phyloP scores from a whole-genome alignment of 345 rosid species.

The Clausena lansium region DNA sequence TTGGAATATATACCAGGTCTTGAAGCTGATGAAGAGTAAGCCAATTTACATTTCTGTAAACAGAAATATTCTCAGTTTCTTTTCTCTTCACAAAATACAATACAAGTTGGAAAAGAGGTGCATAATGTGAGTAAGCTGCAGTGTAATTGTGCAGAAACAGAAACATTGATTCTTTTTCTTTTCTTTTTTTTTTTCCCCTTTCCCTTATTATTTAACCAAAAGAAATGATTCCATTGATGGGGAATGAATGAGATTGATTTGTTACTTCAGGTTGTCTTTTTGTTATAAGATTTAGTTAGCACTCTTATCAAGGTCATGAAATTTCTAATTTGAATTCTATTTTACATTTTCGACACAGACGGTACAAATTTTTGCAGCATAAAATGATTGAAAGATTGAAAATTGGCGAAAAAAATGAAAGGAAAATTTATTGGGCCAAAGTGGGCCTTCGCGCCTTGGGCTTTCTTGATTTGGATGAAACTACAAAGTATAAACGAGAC shows the following conservation, averaged over 20 bases:
- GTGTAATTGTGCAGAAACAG: background rate
- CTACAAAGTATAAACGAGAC: too few relatives aligned
- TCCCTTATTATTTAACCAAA: background rate
- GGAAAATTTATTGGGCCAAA: too few relatives aligned
- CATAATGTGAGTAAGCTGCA: background rate
- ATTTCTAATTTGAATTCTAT: too few relatives aligned
- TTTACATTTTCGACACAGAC: too few relatives aligned
- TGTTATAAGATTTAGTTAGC: too few relatives aligned
- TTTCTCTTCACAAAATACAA: background rate
- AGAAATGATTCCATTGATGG: background rate
- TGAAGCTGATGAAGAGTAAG: conserved; percentile 58
- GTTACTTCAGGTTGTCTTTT: too few relatives aligned
- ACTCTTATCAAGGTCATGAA: too few relatives aligned
- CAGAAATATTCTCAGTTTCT: background rate
- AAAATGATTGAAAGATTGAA: too few relatives aligned
- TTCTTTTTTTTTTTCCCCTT: conserved; percentile 1
- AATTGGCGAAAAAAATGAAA: too few relatives aligned
- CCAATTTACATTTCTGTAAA: background rate
- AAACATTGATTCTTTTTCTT: background rate
- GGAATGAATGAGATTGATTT: background rate
- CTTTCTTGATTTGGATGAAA: too few relatives aligned
- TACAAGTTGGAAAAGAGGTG: background rate
- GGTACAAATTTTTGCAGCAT: too few relatives aligned
- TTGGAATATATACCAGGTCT: conserved; percentile 93
- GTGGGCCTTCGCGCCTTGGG: too few relatives aligned